Conservation (phyloP, 805 yeast species). For the Yarrowia bubula region DNA sequence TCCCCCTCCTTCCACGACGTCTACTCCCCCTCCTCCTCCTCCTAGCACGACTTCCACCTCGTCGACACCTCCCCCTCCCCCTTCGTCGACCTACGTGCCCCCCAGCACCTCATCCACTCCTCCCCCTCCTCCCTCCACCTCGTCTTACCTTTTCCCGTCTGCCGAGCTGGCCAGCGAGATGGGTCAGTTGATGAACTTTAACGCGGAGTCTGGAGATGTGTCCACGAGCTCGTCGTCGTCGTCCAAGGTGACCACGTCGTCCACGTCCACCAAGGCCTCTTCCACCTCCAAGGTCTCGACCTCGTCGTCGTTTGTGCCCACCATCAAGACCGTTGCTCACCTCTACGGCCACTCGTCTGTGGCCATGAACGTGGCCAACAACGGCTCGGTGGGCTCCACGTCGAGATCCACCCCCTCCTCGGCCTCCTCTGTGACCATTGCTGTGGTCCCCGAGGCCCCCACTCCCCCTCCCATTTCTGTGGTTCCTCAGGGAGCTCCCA, state of each 20-base stretch:
- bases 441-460: neutral
- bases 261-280: neutral
- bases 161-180: conserved; percentile 3
- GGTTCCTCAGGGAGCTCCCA: neutral
- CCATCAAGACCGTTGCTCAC: conserved; percentile 17
- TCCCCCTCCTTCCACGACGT: conserved; percentile 1
- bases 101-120: too few relatives aligned
- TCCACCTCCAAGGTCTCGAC: neutral
- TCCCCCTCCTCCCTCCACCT: neutral
- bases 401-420: neutral
- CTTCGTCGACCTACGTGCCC: neutral
- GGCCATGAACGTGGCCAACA: conserved; percentile 22
- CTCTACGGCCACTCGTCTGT: neutral
- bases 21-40: neutral
- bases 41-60: neutral
- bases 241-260: neutral
- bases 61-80: neutral
- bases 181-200: conserved; percentile 15
- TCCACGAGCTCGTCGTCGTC: neutral
- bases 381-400: conserved; percentile 3
- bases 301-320: conserved; percentile 15
- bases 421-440: neutral
- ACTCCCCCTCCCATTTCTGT: neutral
- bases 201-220: conserved; percentile 5
- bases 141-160: neutral